A percentile compares a stretch with the other conserved stretches of the same genome.
Conservation (phyloP, 345 rosid genomes). For the Citrus unshiu region DNA sequence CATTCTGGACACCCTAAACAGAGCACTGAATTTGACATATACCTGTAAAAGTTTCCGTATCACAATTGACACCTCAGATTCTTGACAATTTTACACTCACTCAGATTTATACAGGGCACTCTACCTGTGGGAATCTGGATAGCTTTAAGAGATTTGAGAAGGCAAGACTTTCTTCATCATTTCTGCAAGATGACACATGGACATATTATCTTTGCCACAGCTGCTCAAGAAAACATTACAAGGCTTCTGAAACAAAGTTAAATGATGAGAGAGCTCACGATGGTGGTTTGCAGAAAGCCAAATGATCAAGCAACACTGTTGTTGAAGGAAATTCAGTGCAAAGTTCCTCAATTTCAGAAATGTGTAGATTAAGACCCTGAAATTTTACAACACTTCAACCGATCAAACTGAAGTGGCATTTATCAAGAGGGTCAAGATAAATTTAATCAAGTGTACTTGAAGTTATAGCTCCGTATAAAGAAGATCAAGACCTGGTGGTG, state of each 20-base stretch:
- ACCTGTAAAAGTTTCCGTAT: constrained; percentile 39
- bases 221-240: not conserved
- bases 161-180: constrained; percentile 51
- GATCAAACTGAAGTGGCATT: not conserved
- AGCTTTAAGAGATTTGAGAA: constrained; percentile 70
- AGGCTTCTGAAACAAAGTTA: constrained; percentile 3
- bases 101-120: not conserved
- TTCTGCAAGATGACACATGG: constrained; percentile 43
- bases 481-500: not conserved
- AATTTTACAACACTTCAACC: constrained; percentile 8
- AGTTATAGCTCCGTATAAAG: not conserved
- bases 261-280: constrained; percentile 35
- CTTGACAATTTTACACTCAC: not conserved
- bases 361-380: constrained; percentile 82
- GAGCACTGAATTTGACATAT: constrained; percentile 79
- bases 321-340: constrained; percentile 83
- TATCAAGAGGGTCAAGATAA: not conserved
- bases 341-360: constrained; percentile 71
- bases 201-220: not conserved
- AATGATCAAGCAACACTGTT: constrained; percentile 68
- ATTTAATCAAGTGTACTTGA: not conserved
- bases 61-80: not conserved
- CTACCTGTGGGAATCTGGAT: constrained; percentile 80
- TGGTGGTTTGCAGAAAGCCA: constrained; percentile 89
- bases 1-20: constrained; percentile 74